Evolutionary conservation across 768 basidiomycete genomes (phyloP).

Genomic region (Infundibulicybe gibba): DNA sequence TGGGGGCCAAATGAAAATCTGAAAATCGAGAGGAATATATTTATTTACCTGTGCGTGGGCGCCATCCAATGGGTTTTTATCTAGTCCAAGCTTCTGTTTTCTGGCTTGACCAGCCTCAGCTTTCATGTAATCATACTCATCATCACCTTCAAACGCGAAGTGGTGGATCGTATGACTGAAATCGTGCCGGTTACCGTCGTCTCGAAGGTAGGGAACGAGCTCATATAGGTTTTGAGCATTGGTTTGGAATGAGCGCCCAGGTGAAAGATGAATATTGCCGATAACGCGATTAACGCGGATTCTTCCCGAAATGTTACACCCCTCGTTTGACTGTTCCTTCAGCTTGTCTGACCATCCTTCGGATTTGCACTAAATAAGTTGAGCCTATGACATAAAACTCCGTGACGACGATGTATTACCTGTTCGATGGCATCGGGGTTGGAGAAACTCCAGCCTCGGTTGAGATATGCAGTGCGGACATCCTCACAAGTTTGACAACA

Average conservation of each 20-base stretch:
- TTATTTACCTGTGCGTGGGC: conserved; percentile 50
- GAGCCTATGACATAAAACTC: neutral
- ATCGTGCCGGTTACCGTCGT: conserved; percentile 86
- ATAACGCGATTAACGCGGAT: conserved; percentile 96
- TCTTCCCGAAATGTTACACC: conserved; percentile 89
- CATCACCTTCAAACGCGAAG: conserved; percentile 79
- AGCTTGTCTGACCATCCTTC: conserved; percentile 97
- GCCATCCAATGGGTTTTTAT: conserved; percentile 72
- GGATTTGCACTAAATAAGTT: conserved; percentile 63
- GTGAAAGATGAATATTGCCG: conserved; percentile 93
- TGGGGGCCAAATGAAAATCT: conserved; percentile 18
- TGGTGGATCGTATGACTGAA: conserved; percentile 87
- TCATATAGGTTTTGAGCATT: conserved; percentile 78
- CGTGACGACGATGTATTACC: conserved; percentile 33
- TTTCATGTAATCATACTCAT: conserved; percentile 74
- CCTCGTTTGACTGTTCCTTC: conserved; percentile 88
- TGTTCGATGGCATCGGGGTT: conserved; percentile 92
- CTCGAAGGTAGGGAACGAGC: conserved; percentile 91
- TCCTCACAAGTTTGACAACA: conserved; percentile 98
- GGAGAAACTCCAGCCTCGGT: conserved; percentile 93
- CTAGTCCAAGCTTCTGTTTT: conserved; percentile 71
- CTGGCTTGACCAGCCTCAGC: conserved; percentile 56
- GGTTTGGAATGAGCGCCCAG: conserved; percentile 92
- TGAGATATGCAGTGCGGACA: conserved; percentile 84
- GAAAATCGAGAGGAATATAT: neutral